Evolutionary conservation across 805 yeast species (phyloP).

Genomic region (Suhomyces pyralidae): DNA sequence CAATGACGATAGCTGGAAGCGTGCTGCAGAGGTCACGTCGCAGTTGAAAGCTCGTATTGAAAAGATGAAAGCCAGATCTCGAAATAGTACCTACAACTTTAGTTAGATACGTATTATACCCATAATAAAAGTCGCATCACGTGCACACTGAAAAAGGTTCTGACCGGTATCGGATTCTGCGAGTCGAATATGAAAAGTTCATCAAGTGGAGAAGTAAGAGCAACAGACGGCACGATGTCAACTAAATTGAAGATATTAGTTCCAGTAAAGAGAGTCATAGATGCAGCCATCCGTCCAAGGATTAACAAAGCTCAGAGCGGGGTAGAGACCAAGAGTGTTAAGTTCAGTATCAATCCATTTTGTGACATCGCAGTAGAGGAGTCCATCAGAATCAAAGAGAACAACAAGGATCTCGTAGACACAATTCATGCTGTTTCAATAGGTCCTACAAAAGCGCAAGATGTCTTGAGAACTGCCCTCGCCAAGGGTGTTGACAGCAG

Average conservation of each 20-base stretch:
- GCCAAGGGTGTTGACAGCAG: constrained; percentile 94
- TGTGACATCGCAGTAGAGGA: constrained; percentile 98
- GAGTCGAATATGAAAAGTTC: not conserved
- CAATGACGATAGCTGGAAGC: constrained; percentile 74
- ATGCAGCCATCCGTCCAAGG: constrained; percentile 89
- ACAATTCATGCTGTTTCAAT: constrained; percentile 86
- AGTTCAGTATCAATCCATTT: constrained; percentile 92
- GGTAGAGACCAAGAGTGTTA: constrained; percentile 83
- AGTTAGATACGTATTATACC: constrained; percentile 1
- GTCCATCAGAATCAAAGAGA: constrained; percentile 73
- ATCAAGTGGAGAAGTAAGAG: not conserved
- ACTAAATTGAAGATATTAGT: constrained; percentile 72
- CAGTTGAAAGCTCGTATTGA: constrained; percentile 85
- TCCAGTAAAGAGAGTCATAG: constrained; percentile 93
- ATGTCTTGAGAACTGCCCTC: constrained; percentile 79
- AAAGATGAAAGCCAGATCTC: constrained; percentile 72
- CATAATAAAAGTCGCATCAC: constrained; percentile 1
- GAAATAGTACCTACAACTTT: constrained; percentile 10
- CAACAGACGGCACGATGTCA: constrained; percentile 6
- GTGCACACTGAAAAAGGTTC: not conserved
- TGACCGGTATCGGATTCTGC: constrained; percentile 2
- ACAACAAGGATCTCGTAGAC: constrained; percentile 65
- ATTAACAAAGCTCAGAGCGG: constrained; percentile 83
- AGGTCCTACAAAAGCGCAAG: constrained; percentile 85
- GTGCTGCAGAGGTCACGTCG: constrained; percentile 86